Evolutionary conservation across 352 stramenopile species (phyloP), one percentile per base, ranked within the genome.

Genomic region (Pythium angustatum): DNA sequence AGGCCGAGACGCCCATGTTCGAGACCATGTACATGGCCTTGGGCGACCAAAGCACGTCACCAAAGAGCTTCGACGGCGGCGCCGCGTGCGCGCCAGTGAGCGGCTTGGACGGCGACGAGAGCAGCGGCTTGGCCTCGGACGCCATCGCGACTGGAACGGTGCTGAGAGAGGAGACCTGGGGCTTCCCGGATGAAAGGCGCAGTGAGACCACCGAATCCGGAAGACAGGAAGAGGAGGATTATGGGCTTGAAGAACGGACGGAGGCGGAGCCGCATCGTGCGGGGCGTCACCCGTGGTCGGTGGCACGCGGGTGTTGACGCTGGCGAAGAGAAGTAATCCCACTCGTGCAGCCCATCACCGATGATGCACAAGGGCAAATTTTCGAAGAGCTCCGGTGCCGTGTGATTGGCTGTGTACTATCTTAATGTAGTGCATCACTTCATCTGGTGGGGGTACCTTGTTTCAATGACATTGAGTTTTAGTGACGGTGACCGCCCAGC

Each of bases 11-110:
- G 60, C 76, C 86, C 40, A 77, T 75, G 24, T 76, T 84, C 70
- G 72, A 85, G 47, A 91, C 48, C 56, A 77, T 72, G 77, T 92
- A 93, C 81, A 91, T 90, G 70, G 77, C 72, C 69, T 95, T 95
- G 56, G 84, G 76, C 53, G 88, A 79, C 78, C 78, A 82, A 14
- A 85, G 72, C 61, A 21, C 36, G 21, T 75, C 58, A 21, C 54
- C 55, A 33, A 58, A 68, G 40, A 56, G 17, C 26, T 27, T 24
- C n/a, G 45, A 64, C 34, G 64, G 57, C 41, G 49, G 55, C 12
- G 54, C 38, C 19, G n/a, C 34, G 21, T 3, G 11, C 30, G 40
- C 36, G 11, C 36, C n/a, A n/a, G n/a, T n/a, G n/a, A 30, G 45
- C 45, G 48, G 52, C 54, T 62, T 62, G 54, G 44, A 12, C 28